A percentile compares a stretch with the other conserved stretches of the same genome.
Evolutionary conservation across 495 filamentous ascomycete genomes (phyloP).

Genomic region (Baudoinia panamericana): DNA sequence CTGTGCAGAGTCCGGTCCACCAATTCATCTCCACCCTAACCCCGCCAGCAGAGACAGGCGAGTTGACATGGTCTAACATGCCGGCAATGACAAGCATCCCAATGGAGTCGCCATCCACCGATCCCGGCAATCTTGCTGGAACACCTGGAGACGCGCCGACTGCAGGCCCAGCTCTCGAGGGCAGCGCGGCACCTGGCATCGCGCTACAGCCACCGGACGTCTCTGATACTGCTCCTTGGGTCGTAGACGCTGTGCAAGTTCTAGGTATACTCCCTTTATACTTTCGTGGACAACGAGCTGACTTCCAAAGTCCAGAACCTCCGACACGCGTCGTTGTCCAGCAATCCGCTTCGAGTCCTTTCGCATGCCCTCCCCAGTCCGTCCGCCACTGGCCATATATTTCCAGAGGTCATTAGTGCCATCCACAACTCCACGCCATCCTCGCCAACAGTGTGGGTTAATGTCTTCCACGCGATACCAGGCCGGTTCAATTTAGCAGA

Average conservation of each 20-base stretch:
- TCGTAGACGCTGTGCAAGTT: slow-evolving; percentile 3
- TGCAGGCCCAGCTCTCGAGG: neutral
- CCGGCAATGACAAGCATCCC: slow-evolving; percentile 19
- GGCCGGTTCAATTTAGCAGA: slow-evolving; percentile 49
- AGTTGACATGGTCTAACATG: slow-evolving; percentile 20
- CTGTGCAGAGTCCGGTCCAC: slow-evolving; percentile 7
- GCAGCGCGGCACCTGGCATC: too few relatives aligned
- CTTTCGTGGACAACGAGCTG: neutral
- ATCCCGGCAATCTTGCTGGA: slow-evolving; percentile 14
- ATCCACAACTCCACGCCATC: slow-evolving; percentile 38
- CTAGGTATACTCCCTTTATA: slow-evolving; percentile 5
- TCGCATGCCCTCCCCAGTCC: slow-evolving; percentile 53
- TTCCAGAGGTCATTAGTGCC: slow-evolving; percentile 39
- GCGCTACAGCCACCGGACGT: too few relatives aligned
- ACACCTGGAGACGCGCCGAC: neutral
- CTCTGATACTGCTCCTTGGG: neutral
- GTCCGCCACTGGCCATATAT: slow-evolving; percentile 37
- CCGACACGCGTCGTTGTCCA: neutral
- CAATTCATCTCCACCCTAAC: slow-evolving; percentile 23
- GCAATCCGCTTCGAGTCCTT: slow-evolving; percentile 41
- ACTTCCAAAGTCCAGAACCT: slow-evolving; percentile 10
- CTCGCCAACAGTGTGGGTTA: slow-evolving; percentile 40
- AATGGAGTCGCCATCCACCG: slow-evolving; percentile 22
- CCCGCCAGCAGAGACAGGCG: slow-evolving; percentile 24
- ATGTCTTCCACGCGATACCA: slow-evolving; percentile 51